Percentiles rank a stretch among this genome's conserved stretches.
These are phyloP conservation scores for Pseudocercospora eumusae DNA, from an alignment of 2,329 filamentous ascomycete genomes.

Conservation along the genomic window DNA sequence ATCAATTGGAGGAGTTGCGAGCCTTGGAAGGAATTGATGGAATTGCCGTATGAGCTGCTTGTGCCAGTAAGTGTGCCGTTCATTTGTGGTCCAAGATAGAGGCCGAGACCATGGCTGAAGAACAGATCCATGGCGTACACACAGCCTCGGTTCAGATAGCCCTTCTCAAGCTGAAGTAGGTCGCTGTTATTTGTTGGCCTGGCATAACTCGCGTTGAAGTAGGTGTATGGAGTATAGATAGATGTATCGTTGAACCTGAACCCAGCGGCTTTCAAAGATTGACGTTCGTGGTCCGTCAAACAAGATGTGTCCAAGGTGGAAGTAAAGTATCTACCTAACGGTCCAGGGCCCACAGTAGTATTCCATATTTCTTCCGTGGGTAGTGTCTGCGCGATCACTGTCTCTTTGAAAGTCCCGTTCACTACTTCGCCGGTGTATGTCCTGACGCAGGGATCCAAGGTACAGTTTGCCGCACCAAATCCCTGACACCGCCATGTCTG, in stretches of 20 bases:
- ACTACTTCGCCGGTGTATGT: slow-evolving; percentile 7
- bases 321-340: background rate
- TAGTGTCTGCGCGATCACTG: background rate
- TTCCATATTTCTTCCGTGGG: slow-evolving; percentile 1
- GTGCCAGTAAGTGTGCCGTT: background rate
- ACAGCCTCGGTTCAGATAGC: slow-evolving; percentile 5
- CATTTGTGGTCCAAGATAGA: background rate
- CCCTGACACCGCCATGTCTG: slow-evolving; percentile 18
- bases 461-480: slow-evolving; percentile 13
- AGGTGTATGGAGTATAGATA: slow-evolving; percentile 8
- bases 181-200: background rate
- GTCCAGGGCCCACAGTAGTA: slow-evolving; percentile 3
- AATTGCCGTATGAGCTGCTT: background rate
- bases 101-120: background rate
- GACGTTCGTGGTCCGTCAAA: background rate
- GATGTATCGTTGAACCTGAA: slow-evolving; percentile 4
- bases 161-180: background rate
- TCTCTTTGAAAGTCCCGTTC: slow-evolving; percentile 14
- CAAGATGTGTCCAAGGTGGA: slow-evolving; percentile 7
- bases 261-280: background rate
- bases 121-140: slow-evolving; percentile 10
- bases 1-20: slow-evolving; percentile 17
- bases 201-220: background rate
- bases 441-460: slow-evolving; percentile 13
- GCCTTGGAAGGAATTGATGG: slow-evolving; percentile 8